phyloP scores from a whole-genome alignment of 179 eudicot species.

The Actinidia chinensis region DNA sequence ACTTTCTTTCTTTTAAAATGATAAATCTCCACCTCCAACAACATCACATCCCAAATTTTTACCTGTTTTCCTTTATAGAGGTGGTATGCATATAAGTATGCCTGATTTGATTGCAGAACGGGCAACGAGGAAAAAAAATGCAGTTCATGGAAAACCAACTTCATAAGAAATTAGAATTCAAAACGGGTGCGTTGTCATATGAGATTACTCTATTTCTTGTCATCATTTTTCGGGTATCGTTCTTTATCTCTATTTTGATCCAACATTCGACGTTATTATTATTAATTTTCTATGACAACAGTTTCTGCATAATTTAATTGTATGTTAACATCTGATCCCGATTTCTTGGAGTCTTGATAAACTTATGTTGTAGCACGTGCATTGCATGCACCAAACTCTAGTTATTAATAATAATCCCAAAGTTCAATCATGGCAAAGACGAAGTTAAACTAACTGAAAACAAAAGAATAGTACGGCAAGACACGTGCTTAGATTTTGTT shows the following conservation, averaged over 20 bases:
- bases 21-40: too few species aligned
- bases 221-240: not conserved
- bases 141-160: too few species aligned
- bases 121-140: too few species aligned
- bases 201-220: too few species aligned
- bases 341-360: not conserved
- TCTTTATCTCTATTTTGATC: not conserved
- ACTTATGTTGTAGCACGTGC: not conserved
- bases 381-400: not conserved
- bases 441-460: not conserved
- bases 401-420: not conserved
- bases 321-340: not conserved
- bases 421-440: not conserved
- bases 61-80: too few species aligned
- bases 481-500: not conserved
- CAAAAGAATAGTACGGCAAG: too few species aligned
- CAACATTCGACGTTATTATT: not conserved
- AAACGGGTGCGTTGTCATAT: too few species aligned
- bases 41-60: too few species aligned
- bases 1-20: too few species aligned
- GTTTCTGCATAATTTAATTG: not conserved
- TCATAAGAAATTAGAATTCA: too few species aligned
- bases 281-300: not conserved
- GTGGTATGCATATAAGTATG: too few species aligned
- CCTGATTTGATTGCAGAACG: too few species aligned